Percentiles rank a stretch among this genome's conserved stretches.
These are phyloP conservation scores for Asterella californica DNA, from an alignment of 225 moss, liverwort and hornwort genomes.

Conservation along the genomic window DNA sequence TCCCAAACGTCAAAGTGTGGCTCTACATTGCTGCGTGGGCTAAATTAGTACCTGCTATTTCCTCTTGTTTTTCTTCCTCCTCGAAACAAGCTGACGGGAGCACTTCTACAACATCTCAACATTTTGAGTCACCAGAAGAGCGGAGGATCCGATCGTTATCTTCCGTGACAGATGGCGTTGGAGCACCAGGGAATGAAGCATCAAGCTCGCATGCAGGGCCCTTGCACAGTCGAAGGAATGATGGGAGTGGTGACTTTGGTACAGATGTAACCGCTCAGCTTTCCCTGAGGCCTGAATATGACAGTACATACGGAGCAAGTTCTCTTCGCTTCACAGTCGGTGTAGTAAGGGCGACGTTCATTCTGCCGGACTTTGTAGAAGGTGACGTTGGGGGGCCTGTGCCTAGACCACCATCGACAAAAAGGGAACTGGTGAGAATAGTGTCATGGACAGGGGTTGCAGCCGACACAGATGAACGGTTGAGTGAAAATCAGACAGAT, in stretches of 20 bases:
- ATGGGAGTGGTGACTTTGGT: background rate
- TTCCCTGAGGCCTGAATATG: background rate
- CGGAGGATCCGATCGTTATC: conserved; percentile 9
- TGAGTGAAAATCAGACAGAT: conserved; percentile 34
- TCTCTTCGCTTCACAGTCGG: conserved; percentile 57
- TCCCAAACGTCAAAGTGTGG: conserved; percentile 75
- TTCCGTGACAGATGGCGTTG: background rate
- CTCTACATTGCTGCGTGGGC: conserved; percentile 69
- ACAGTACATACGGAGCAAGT: conserved; percentile 19
- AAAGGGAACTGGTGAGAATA: conserved; percentile 12
- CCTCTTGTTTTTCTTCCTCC: conserved; percentile 30
- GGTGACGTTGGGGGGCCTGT: conserved; percentile 16
- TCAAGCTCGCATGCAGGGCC: background rate
- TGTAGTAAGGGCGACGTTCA: conserved; percentile 46
- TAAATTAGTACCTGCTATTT: conserved; percentile 49
- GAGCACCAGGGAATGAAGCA: conserved; percentile 11
- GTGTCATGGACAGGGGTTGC: conserved; percentile 14
- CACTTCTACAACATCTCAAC: conserved; percentile 1
- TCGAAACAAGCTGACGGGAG: conserved; percentile 14
- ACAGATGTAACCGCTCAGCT: conserved; percentile 20
- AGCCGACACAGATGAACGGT: conserved; percentile 16
- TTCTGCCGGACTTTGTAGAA: conserved; percentile 61
- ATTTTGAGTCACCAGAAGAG: conserved; percentile 2
- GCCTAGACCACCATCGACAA: conserved; percentile 1
- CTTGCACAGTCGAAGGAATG: conserved; percentile 3